These are phyloP conservation scores for Salix dunnii DNA, from an alignment of 345 rosid genomes.

Conservation along the genomic window DNA sequence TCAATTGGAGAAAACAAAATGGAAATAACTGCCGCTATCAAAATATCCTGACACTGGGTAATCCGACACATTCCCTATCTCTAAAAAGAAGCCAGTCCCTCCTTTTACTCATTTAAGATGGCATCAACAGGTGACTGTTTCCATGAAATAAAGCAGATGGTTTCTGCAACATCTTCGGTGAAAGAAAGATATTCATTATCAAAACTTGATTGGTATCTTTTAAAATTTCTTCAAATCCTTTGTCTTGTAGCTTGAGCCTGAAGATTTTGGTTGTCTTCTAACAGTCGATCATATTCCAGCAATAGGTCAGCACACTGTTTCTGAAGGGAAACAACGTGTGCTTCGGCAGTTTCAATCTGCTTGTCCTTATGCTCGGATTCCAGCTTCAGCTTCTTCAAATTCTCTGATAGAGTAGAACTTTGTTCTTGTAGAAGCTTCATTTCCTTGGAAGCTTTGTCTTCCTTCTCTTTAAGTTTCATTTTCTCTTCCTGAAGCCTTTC, in stretches of 20 bases:
- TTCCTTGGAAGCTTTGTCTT: conserved; percentile 58
- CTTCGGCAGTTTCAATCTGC: conserved; percentile 70
- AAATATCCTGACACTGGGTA: conserved; percentile 17
- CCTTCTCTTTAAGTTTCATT: conserved; percentile 55
- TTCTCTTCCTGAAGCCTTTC: conserved; percentile 61
- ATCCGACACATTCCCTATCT: not conserved
- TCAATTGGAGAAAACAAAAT: conserved; percentile 11
- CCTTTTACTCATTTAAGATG: conserved; percentile 1
- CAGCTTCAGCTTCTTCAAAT: conserved; percentile 57
- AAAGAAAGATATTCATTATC: not conserved
- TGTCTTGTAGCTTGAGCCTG: conserved; percentile 61
- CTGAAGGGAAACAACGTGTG: conserved; percentile 73
- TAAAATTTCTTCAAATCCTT: conserved; percentile 27
- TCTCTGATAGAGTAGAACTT: conserved; percentile 41
- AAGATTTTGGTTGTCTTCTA: conserved; percentile 86
- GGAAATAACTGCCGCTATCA: conserved; percentile 10
- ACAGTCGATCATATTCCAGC: conserved; percentile 75
- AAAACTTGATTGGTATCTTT: conserved; percentile 8
- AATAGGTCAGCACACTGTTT: conserved; percentile 80
- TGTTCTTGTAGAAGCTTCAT: conserved; percentile 51
- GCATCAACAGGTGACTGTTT: conserved; percentile 10
- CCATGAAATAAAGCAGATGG: conserved; percentile 4
- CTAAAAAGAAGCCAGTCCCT: not conserved
- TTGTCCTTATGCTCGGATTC: conserved; percentile 69
- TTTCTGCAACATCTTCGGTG: not conserved